Evolutionary conservation across 2,329 filamentous ascomycete genomes (phyloP), one percentile per base, ranked within the genome.

Genomic region (Rasamsonia emersonii): DNA sequence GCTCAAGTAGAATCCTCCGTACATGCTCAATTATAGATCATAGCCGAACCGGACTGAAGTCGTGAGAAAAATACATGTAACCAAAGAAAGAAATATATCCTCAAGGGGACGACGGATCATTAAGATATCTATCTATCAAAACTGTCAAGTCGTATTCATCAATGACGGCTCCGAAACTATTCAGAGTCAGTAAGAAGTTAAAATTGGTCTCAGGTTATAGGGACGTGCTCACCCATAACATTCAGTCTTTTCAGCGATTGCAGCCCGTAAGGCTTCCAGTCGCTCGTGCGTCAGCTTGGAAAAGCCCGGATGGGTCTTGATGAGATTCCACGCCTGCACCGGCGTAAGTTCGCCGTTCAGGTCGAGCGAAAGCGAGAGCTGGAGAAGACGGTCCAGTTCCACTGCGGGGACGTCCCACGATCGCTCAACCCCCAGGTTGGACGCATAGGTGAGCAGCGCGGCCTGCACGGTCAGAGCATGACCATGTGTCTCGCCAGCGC

Each of bases 281-380:
- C 24, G 28, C 2, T 32, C 30, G 1, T 45, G 24, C 4, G 46
- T 45, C 8, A 58, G 18, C 9, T 18, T 23, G 1, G 30, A 17
- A 30, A 56, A 50, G 6, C 41, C 40, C 3, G 42, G 36, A 35
- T 54, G 46, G 14, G 35, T 28, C 9, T 42, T 42, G 6, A 59
- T 45, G 14, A 46, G 37, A 25, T 53, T 45, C 56, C 55, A 58
- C 3, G 51, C 56, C 33, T 61, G 57, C 1, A 61, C 49, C 1
- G 58, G 57, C 2, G 56, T 61, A 2, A 59, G 31, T 19, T 58
- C 53, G 7, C 43, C 43, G 4, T 43, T 25, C 3, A 43, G 23
- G 3, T 32, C 32, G 9, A 43, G 35, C 11, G 6, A 32, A 2
- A 29, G 24, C 3, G 41, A 39, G 10, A 41, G 32, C 18, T 45